Evolutionary conservation across 768 basidiomycete genomes (phyloP), one percentile per base, ranked within the genome.

Genomic region (Filobasidium floriforme): DNA sequence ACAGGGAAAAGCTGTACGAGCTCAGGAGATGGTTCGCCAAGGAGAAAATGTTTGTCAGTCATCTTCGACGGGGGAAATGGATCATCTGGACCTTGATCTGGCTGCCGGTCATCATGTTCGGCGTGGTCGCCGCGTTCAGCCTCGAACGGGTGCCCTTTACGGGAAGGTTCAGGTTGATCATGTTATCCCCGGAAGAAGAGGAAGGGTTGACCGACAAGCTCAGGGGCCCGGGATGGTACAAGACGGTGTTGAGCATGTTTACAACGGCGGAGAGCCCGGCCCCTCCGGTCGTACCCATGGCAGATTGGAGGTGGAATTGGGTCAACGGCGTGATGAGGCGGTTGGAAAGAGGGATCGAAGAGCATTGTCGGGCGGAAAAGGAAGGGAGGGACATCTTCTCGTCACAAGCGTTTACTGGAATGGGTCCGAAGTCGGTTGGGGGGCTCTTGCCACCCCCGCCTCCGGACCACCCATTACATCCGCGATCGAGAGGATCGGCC

Each of bases 271-370:
- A 67, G 86, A 85, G 6, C 78, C 73, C 65, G 22, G 85, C 60
- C 0, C 84, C 85, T 4, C 81, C 81, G 51, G 82, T 89, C 43
- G 82, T 98, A 61, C 84, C 89, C 41, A 77, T 82, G 0, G 83
- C 81, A 28, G 94, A 99, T 79, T 98, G 94, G 94, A 85, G 93
- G 66, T 88, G 89, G 75, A 73, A 80, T 22, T 97, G 94, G 93
- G 91, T 94, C 12, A 83, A 84, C 62, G 83, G 86, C 22, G 90
- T 89, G 1, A 80, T 97, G 24, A 85, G 88, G 19, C 82, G 82
- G 63, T 84, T 99, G 29, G 93, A 97, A 79, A 70, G 79, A 37
- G 87, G 84, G 52, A 86, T 92, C 18, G 79, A 93, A 9, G 84
- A 85, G 15, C 80, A 82, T 10, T 69, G 68, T 43, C 44, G 65